Base-by-base conservation (phyloP, 345 rosid species). In the Rhizophora apiculata region DNA sequence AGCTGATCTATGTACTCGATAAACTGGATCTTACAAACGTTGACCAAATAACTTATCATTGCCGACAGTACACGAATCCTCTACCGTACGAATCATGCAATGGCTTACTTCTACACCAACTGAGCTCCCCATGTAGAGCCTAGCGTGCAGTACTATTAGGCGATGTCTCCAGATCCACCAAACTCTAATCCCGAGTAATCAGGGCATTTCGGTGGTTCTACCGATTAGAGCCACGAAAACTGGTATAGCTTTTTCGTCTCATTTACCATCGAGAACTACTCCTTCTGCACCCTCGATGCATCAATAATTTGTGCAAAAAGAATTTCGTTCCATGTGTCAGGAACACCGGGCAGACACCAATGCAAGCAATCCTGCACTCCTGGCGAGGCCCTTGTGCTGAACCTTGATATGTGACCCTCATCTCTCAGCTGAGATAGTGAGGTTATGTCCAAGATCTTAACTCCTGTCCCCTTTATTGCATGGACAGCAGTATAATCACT, bases 321-420 rank as follows among this genome's bases (percentile, higher is more conserved):
- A 48, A 85, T 52, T 71, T 85, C 82, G 46, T 85, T 85, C 88
- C 88, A 85, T 16, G 88, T 69, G 64, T 82, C 86, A 0, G 88
- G 85, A 68, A 85, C 73, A 11, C 89, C 86, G 5, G 86, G 83
- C 57, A 85, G 71, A 71, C 86, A 85, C 86, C 83, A 78, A 59
- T 85, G 83, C 78, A 84, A 63, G 78, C 84, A 79, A 72, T 91
- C 97, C 49, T 91, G 90, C 56, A 71, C 85, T 37, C 97, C 89
- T 15, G 29, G 34, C 9, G 82, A 10, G 30, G 90, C 84, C 68
- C 81, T 82, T 62, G 80, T n/a, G 64, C 89, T 85, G 74, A 76
- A 85, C 18, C 79, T 80, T 19, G 97, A 87, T 75, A 91, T 87
- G 70, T 91, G 95, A 56, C 90, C 97, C 78, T 91, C 95, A 29